These are phyloP conservation scores for Phytomonas sp. DNA, from an alignment of 208 protist genomes.

Conservation along the genomic window DNA sequence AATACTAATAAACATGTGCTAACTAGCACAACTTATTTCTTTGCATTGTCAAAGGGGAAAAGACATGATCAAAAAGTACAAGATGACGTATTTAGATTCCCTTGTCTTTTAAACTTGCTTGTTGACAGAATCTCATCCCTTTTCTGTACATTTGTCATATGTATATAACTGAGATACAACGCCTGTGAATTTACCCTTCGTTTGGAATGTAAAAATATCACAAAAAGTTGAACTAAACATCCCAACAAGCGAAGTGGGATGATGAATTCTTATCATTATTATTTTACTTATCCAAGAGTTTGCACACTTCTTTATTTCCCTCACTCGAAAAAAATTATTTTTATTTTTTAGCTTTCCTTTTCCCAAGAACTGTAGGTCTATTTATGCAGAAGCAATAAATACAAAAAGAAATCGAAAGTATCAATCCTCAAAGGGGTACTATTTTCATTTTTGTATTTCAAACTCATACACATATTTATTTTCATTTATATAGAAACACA, in stretches of 20 bases:
- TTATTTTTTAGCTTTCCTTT: background rate
- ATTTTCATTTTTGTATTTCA: background rate
- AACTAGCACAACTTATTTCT: background rate
- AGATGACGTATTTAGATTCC: background rate
- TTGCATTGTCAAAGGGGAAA: background rate
- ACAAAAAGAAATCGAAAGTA: background rate
- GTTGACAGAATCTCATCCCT: background rate
- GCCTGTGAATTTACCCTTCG: background rate
- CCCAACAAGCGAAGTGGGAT: background rate
- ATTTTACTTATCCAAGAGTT: background rate
- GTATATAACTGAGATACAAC: background rate
- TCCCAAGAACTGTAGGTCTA: background rate
- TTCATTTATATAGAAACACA: conserved; percentile 7
- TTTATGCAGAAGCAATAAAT: background rate
- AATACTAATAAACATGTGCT: too few relatives aligned
- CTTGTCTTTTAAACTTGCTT: background rate
- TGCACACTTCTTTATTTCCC: background rate
- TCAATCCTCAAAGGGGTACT: background rate
- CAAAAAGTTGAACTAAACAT: background rate
- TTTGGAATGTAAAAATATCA: background rate
- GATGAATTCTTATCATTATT: background rate
- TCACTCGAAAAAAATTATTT: background rate
- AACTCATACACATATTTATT: conserved; percentile 1
- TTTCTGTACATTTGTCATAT: background rate
- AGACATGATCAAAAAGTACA: too few relatives aligned